Percentiles rank a stretch among this genome's conserved stretches.
Evolutionary conservation across 441 rosid genomes (phyloP).

Genomic region (Omphalea diandra): DNA sequence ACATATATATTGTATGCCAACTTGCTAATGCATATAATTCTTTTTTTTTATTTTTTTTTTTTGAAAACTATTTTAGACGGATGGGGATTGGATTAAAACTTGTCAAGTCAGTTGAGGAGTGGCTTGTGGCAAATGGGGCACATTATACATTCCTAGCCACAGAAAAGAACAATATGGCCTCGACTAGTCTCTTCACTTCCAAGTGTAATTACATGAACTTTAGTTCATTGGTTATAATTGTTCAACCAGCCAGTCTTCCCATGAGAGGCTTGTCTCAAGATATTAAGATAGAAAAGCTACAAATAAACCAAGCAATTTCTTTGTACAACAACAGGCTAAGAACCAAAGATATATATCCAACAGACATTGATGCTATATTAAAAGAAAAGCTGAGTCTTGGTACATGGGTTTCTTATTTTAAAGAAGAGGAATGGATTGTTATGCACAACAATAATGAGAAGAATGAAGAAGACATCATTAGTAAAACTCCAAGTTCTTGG

Average conservation of each 20-base stretch:
- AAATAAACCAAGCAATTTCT: conserved; percentile 41
- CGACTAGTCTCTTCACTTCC: conserved; percentile 48
- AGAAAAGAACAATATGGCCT: conserved; percentile 47
- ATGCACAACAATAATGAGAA: conserved; percentile 12
- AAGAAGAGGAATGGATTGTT: conserved; percentile 38
- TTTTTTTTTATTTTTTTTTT: too few relatives aligned
- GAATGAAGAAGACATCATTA: conserved; percentile 15
- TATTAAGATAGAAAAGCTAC: conserved; percentile 47
- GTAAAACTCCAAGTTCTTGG: conserved; percentile 41
- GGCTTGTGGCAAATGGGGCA: conserved; percentile 50
- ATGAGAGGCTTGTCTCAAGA: conserved; percentile 23
- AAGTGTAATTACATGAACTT: conserved; percentile 43
- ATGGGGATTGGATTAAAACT: conserved; percentile 59
- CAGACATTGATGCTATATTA: conserved; percentile 44
- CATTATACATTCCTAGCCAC: conserved; percentile 44
- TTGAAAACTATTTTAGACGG: conserved; percentile 30
- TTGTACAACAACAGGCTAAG: conserved; percentile 41
- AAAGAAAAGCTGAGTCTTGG: conserved; percentile 51
- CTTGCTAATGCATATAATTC: too few relatives aligned
- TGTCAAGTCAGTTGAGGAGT: conserved; percentile 49
- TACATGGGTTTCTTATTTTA: conserved; percentile 56
- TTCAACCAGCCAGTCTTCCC: conserved; percentile 32
- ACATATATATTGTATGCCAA: background rate
- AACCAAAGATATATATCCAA: conserved; percentile 44
- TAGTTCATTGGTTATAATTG: conserved; percentile 44